Conservation (phyloP, 2,329 filamentous ascomycete species). For the Trichoderma guizhouense region DNA sequence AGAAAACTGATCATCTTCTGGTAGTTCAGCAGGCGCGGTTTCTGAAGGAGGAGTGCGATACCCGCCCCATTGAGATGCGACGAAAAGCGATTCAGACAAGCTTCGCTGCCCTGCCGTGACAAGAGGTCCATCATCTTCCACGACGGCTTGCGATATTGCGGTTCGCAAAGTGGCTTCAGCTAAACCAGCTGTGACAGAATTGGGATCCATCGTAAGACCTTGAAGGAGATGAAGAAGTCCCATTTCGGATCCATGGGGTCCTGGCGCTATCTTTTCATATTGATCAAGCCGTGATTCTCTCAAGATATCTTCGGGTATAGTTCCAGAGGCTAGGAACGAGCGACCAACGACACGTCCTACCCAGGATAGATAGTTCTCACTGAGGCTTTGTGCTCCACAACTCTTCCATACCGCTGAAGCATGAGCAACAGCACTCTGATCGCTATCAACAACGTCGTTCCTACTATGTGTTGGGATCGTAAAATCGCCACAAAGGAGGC, state of each 20-base stretch:
- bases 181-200: slow-evolving; percentile 54
- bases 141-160: slow-evolving; percentile 52
- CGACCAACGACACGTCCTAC: slow-evolving; percentile 79
- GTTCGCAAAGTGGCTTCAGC: slow-evolving; percentile 59
- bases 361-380: slow-evolving; percentile 75
- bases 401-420: slow-evolving; percentile 73
- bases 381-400: slow-evolving; percentile 61
- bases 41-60: slow-evolving; percentile 58
- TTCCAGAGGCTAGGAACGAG: slow-evolving; percentile 74
- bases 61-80: slow-evolving; percentile 55
- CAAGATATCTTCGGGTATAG: slow-evolving; percentile 58
- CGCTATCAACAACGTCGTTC: slow-evolving; percentile 66
- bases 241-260: slow-evolving; percentile 57
- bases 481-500: slow-evolving; percentile 74
- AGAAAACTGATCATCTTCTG: slow-evolving; percentile 23
- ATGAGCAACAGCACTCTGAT: slow-evolving; percentile 60
- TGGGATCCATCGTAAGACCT: slow-evolving; percentile 56
- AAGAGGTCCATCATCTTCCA: slow-evolving; percentile 46
- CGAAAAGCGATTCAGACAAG: slow-evolving; percentile 49
- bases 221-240: slow-evolving; percentile 61
- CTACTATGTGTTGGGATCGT: slow-evolving; percentile 42
- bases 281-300: slow-evolving; percentile 56
- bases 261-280: slow-evolving; percentile 47
- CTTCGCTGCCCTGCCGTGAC: slow-evolving; percentile 49
- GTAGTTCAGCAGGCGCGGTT: slow-evolving; percentile 14